Base-by-base conservation (phyloP, 495 filamentous ascomycete genomes). In the Thermothielavioides terrestris region DNA sequence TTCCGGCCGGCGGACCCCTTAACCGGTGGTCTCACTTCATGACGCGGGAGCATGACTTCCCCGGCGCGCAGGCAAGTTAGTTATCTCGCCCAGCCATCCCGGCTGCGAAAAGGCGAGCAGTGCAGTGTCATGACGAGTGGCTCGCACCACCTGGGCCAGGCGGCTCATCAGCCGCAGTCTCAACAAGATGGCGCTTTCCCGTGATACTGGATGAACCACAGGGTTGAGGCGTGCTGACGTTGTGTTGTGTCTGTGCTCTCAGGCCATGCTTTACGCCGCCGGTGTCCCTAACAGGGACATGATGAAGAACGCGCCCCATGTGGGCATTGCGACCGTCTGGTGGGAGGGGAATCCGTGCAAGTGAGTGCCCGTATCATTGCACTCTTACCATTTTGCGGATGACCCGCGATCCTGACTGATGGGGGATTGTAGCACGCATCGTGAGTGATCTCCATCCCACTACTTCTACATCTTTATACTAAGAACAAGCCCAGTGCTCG, bases 251-350 rank as follows among this genome's bases (percentile, higher is more conserved):
- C 32, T 17, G n/a, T n/a, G n/a, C 26, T 14, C 17, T 17, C 50
- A 94, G 83, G 91, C 91, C 52, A 98, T 98, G 92, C 77, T 96
- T 2, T 96, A 92, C 69, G 90, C 87, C 6, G 91, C 91, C 9
- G 92, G 92, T 22, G 84, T 96, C 25, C 89, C 89, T 12, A 76
- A 89, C 57, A 74, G 79, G 57, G 76, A 91, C 25, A 77, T 85
- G 55, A 95, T 96, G 89, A 86, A 89, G 64, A 92, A 78, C 46
- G 83, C 82, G 44, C 89, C 91, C 6, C 92, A 98, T 50, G 87
- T 98, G 11, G 92, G 92, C 22, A 73, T 82, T 50, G 85, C 90
- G 6, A 88, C 86, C 6, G 88, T 96, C 2, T 96, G 91, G 90
- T 98, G 90, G 89, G 92, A 98, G 67, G 92, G 92, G 23, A 98